Evolutionary conservation across 441 rosid species (phyloP).

Genomic region (Gossypium schwendimanii): DNA sequence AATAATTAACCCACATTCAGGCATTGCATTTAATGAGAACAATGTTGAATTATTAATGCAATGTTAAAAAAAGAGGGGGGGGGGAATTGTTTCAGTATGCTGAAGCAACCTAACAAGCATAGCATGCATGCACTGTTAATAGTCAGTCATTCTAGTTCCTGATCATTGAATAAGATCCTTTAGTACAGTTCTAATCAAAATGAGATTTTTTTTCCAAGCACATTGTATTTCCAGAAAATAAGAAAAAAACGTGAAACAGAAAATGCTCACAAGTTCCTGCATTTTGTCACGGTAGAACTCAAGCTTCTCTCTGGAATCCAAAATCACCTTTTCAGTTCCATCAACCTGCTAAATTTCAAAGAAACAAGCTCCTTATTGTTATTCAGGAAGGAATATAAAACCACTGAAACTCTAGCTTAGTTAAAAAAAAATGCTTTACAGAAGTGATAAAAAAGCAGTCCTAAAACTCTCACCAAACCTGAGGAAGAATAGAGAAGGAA

Average conservation of each 20-base stretch:
- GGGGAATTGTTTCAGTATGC: not conserved
- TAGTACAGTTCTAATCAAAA: not conserved
- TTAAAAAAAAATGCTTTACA: constrained; percentile 1
- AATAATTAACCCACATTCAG: not conserved
- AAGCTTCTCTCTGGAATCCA: constrained; percentile 91
- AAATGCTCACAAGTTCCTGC: constrained; percentile 90
- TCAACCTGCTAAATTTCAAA: constrained; percentile 42
- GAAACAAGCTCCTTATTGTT: constrained; percentile 9
- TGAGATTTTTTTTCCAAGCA: not conserved
- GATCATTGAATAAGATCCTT: not conserved
- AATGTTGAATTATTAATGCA: not conserved
- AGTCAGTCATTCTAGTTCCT: not conserved
- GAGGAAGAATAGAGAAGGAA: not conserved
- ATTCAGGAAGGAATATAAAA: constrained; percentile 3
- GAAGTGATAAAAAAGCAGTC: not conserved
- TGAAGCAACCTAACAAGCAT: not conserved
- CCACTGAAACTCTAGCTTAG: constrained; percentile 9
- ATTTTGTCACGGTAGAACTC: constrained; percentile 85
- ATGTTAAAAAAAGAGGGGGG: not conserved
- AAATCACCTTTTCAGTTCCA: constrained; percentile 50
- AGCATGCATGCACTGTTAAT: not conserved
- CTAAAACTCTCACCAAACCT: not conserved
- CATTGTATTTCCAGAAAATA: not conserved
- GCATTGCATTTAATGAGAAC: not conserved
- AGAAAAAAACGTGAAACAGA: constrained; percentile 10